Base-by-base conservation (phyloP, 2,329 filamentous ascomycete species). In the Pseudogymnoascus pannorum region DNA sequence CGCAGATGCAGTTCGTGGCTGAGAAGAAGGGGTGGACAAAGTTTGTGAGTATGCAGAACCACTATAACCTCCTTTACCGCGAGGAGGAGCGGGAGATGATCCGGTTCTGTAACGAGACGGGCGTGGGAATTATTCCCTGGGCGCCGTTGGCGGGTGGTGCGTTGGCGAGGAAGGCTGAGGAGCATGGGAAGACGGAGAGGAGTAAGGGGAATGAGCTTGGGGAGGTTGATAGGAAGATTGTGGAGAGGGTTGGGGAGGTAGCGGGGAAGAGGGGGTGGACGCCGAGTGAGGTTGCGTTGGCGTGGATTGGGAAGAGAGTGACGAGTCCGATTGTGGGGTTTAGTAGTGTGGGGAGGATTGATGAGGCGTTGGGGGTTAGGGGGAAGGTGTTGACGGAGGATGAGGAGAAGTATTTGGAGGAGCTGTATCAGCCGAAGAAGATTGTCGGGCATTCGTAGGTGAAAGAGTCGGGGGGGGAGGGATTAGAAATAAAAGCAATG, bases 201-300 rank as follows among this genome's bases (percentile, higher is more conserved):
- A 66, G 67, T 9, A 62, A 64, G 60, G 67, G 64, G 24, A 38
- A 12, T 38, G 42, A 24, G 18, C 12, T 57, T 14, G 35, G 38
- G 0, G 77, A 80, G 36, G 71, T 72, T 1, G 80, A 83, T 64
- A 74, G 75, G 66, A 72, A 74, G 68, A 83, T 81, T 59, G 75
- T 84, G 33, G 72, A 74, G 29, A 75, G 81, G 0, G 79, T 84
- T 3, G 76, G 82, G 70, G 76, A 83, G n/a, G n/a, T n/a, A n/a
- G n/a, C 81, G 4, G 75, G 77, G 66, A 81, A 80, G 74, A 78
- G 77, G 66, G 77, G 74, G 0, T 77, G 79, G 70, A 81, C 74
- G 63, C 84, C 84, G 81, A 78, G 78, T 60, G 77, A 80, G 64
- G 76, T 84, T 35, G 79, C 80, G 4, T 74, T 81, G 60, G 81